Percentiles rank a stretch among this genome's conserved stretches.
Conservation (phyloP, 2,329 filamentous ascomycete genomes). For the Trematosphaeria pertusa region DNA sequence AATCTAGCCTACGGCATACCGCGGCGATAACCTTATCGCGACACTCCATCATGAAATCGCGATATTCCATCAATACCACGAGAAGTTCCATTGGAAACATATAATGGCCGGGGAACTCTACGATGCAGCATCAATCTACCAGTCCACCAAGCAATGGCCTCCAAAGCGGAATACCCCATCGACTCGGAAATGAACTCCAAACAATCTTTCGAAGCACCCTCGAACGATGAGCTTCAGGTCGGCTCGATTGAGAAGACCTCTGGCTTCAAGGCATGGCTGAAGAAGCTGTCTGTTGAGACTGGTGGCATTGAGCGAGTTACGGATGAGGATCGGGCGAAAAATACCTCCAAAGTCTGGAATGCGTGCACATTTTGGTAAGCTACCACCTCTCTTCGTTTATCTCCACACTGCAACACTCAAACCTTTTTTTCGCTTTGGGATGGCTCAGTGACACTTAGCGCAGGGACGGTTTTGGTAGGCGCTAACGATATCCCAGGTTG, state of each 20-base stretch:
- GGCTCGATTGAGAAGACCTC: slow-evolving; percentile 9
- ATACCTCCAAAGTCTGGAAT: slow-evolving; percentile 32
- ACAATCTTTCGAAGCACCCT: slow-evolving; percentile 12
- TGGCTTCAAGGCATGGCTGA: slow-evolving; percentile 15
- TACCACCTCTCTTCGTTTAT: too few relatives aligned
- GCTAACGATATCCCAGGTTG: slow-evolving; percentile 30
- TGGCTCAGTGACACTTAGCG: too few relatives aligned
- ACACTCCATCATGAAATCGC: slow-evolving; percentile 9
- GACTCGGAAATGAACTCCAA: slow-evolving; percentile 23
- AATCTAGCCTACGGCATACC: slow-evolving; percentile 22
- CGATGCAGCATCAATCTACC: not conserved
- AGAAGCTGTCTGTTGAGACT: slow-evolving; percentile 27
- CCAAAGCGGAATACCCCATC: slow-evolving; percentile 12
- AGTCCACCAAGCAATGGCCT: slow-evolving; percentile 10
- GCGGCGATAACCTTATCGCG: slow-evolving; percentile 24
- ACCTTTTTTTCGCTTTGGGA: too few relatives aligned
- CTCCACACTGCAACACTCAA: too few relatives aligned
- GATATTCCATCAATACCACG: slow-evolving; percentile 1
- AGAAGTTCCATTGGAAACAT: slow-evolving; percentile 6
- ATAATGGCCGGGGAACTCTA: slow-evolving; percentile 11
- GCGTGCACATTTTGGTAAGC: slow-evolving; percentile 35
- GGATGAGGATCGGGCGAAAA: slow-evolving; percentile 26
- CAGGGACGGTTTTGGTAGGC: too few relatives aligned
- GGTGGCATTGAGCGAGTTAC: slow-evolving; percentile 31
- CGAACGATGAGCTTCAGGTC: slow-evolving; percentile 8